Evolutionary conservation across 2,329 filamentous ascomycete species (phyloP), one percentile per base, ranked within the genome.

Genomic region (Didymella pomorum): DNA sequence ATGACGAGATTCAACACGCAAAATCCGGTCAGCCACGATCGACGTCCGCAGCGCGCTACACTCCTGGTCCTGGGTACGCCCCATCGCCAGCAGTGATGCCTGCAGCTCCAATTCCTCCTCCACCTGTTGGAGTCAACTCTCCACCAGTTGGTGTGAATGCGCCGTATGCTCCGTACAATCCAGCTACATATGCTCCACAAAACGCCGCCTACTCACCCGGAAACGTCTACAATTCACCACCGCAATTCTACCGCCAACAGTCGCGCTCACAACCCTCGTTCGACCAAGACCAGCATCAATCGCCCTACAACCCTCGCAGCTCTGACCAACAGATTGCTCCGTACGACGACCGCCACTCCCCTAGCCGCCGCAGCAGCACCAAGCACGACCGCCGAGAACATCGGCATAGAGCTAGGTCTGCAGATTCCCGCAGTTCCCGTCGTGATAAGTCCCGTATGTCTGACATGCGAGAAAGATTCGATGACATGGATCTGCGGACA

Each of bases 321-420:
- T 62, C 62, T 28, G 60, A 63, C 39, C 65, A 69, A 54, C 62
- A 65, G 41, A 25, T 66, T 39, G 49, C 68, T 28, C 63, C 64
- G 25, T 69, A 71, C 51, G 56, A 66, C 49, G 50, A 58, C 46
- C 56, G 50, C 33, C 64, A 64, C 37, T 62, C 73, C 47, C 67
- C 70, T 21, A 68, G 58, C 59, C 69, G 64, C 48, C 70, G 71
- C 41, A 64, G 62, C 62, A 72, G 69, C 51, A 67, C 68, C 54
- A 73, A 71, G 54, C 72, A 71, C 60, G 65, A 63, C 43, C 66
- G 66, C 45, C 63, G 60, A 35, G 65, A 64, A 56, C 62, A 65
- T 57, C 61, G 63, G 51, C 71, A 75, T 56, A 71, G 74, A 66
- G 68, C 74, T 63, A 75, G 71, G 71, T 76, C 73, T 72, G 74